Conservation (phyloP, 169 alveolate species). For the Neospora caninum region DNA sequence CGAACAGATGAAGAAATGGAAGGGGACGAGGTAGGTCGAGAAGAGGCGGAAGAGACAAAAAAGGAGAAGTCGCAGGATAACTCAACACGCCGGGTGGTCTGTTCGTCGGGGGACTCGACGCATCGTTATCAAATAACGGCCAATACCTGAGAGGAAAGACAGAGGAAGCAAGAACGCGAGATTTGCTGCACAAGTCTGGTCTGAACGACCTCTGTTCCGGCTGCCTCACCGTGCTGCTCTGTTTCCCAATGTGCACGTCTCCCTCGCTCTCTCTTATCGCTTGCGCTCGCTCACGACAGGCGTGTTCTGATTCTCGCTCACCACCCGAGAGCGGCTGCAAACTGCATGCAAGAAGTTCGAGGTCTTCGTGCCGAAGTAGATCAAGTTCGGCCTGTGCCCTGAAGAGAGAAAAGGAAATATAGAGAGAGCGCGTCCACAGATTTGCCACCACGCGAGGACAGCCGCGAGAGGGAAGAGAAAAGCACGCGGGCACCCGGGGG, state of each 20-base stretch:
- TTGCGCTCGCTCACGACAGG: no score
- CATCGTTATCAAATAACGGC: neutral
- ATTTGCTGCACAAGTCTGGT: no score
- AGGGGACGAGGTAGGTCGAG: neutral
- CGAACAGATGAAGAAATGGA: neutral
- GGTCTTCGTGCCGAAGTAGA: constrained; percentile 6
- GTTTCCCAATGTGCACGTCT: no score
- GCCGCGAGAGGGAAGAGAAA: no score
- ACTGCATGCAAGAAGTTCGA: constrained; percentile 4
- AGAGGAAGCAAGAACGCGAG: neutral
- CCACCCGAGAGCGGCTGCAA: constrained; percentile 41
- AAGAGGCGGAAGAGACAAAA: neutral
- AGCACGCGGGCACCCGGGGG: no score
- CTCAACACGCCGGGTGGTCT: no score
- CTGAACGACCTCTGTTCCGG: no score
- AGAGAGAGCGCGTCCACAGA: neutral
- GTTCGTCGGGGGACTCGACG: neutral
- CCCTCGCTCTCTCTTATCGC: no score
- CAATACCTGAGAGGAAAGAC: neutral
- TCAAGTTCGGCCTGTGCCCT: constrained; percentile 21
- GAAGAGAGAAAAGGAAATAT: neutral
- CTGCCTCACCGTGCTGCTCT: no score
- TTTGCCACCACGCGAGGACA: no score
- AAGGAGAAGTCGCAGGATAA: neutral
- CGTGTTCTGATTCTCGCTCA: neutral